Base-by-base conservation (phyloP, 2,329 filamentous ascomycete genomes). In the Stemphylium vesicarium region DNA sequence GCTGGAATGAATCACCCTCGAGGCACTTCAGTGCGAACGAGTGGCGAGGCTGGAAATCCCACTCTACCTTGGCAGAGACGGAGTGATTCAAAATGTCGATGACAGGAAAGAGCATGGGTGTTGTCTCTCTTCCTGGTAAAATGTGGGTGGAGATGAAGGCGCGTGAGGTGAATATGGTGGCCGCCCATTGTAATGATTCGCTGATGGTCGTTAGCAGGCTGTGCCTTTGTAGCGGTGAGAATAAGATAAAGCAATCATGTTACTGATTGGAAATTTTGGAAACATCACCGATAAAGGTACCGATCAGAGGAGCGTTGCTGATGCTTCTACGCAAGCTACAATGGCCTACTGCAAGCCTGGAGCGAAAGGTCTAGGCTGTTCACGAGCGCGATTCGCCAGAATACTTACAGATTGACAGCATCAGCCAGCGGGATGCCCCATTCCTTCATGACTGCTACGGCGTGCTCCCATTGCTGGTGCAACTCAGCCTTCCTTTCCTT, bases 81-180 rank as follows among this genome's bases (percentile, higher is more conserved):
- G 75, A 74, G 57, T 84, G 81, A 48, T 84, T 84, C 10, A 80
- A 65, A 10, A 77, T 75, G 56, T 84, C 82, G 18, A 82, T 67
- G 8, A 81, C 70, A 0, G 82, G 82, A 51, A 82, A 81, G 1
- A 84, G 75, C 9, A 82, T 74, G 24, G 78, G 64, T 15, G 68
- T 64, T 0, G 65, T 69, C 31, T 69, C 65, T 15, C 56, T 47
- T 32, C 59, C 61, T 4, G 72, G 73, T 18, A 75, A 59, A 11
- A 70, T 65, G 22, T 66, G 63, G 31, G 63, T 70, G 18, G 80
- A 82, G 13, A 79, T 78, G 62, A 84, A 83, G 13, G 79, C 78
- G 29, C 82, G 78, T 4, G 81, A 83, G 4, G 79, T 79, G 62
- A 79, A 81, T 18, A 83, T 79, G 4, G 80, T 81, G 13, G 80